Percentiles rank a stretch among this genome's conserved stretches.
Conservation (phyloP, 176 grass and related monocot species). For the Rhynchospora tenuis region DNA sequence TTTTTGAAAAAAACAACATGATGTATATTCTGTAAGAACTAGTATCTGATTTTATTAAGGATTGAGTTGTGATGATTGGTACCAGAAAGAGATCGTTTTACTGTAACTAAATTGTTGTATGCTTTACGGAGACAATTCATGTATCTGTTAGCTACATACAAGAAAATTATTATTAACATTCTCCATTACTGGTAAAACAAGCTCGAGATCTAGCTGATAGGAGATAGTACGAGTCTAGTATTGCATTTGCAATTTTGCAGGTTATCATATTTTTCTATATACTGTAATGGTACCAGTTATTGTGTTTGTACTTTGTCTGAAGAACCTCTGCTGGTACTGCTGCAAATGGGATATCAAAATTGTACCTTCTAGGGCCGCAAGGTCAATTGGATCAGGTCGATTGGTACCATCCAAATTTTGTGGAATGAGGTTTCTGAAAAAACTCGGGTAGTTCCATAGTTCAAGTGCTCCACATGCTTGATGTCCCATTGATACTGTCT, state of each 20-base stretch:
- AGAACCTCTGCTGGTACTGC: constrained; percentile 20
- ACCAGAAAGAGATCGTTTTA: not conserved
- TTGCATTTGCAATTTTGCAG: not conserved
- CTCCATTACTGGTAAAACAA: constrained; percentile 6
- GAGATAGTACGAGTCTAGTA: constrained; percentile 16
- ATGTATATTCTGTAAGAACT: not conserved
- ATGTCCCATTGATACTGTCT: constrained; percentile 51
- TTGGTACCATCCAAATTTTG: constrained; percentile 52
- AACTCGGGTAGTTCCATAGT: constrained; percentile 64
- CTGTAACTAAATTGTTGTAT: not conserved
- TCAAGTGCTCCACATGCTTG: constrained; percentile 62
- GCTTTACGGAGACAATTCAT: not conserved
- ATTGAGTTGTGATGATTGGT: not conserved
- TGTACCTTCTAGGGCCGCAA: constrained; percentile 53
- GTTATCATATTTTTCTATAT: too few species aligned
- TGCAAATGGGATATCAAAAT: constrained; percentile 13
- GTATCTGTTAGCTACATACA: not conserved
- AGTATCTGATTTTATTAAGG: not conserved
- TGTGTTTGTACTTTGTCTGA: not conserved
- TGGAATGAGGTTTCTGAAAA: constrained; percentile 44
- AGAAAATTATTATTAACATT: not conserved
- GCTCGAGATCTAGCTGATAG: constrained; percentile 15
- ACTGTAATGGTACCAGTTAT: too few species aligned
- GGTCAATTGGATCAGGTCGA: constrained; percentile 44
- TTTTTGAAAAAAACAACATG: constrained; percentile 13